Evolutionary conservation across 2,329 filamentous ascomycete genomes (phyloP).

Genomic region (Ophiostoma sp.): DNA sequence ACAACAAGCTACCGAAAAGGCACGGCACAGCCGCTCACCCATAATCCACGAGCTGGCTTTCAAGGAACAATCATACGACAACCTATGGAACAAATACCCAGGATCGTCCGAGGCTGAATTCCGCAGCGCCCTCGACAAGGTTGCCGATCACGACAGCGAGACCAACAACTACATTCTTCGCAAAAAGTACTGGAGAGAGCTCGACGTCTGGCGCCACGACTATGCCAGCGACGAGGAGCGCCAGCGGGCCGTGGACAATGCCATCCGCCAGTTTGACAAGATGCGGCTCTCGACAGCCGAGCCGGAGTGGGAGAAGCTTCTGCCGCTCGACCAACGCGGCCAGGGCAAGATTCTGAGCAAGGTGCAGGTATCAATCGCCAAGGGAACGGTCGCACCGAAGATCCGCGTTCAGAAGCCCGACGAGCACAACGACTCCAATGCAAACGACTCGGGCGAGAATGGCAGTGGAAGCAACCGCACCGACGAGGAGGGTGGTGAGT

Average conservation of each 20-base stretch:
- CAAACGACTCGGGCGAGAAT: conserved; percentile 38
- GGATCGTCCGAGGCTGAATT: conserved; percentile 50
- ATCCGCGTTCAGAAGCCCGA: conserved; percentile 49
- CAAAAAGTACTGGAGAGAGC: conserved; percentile 56
- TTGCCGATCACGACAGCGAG: conserved; percentile 47
- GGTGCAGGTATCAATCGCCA: conserved; percentile 54
- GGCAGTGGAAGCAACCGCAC: conserved; percentile 22
- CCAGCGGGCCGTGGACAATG: conserved; percentile 57
- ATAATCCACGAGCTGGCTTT: conserved; percentile 59
- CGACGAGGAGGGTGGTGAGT: conserved; percentile 31
- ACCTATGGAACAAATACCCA: conserved; percentile 47
- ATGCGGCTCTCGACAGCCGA: conserved; percentile 52
- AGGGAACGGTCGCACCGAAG: conserved; percentile 45
- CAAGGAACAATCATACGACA: conserved; percentile 46
- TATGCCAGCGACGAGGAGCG: conserved; percentile 52
- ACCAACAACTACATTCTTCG: conserved; percentile 52
- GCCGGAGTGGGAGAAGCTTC: conserved; percentile 57
- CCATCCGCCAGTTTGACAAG: conserved; percentile 55
- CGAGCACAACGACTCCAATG: conserved; percentile 39
- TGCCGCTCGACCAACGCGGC: conserved; percentile 53
- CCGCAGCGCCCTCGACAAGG: conserved; percentile 51
- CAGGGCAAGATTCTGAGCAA: conserved; percentile 58
- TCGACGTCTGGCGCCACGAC: conserved; percentile 59
- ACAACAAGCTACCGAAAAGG: conserved; percentile 49
- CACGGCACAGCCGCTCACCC: conserved; percentile 40